Conservation (phyloP, 164 flowering plant genomes). For the Sedum album region DNA sequence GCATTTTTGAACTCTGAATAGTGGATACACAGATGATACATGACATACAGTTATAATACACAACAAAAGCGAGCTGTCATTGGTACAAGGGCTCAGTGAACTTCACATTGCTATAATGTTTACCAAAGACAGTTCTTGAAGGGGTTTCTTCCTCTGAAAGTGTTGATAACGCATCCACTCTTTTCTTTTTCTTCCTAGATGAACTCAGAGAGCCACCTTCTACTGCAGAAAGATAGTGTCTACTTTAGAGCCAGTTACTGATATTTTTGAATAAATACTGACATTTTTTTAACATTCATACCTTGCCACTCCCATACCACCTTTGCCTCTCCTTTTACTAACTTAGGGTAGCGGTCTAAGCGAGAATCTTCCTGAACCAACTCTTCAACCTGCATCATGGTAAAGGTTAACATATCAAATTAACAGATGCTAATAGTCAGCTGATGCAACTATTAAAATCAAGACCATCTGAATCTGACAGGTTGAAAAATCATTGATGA, state of each 20-base stretch:
- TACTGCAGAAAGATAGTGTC: slow-evolving; percentile 25
- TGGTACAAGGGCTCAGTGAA: no score
- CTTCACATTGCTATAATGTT: no score
- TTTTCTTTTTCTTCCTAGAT: slow-evolving; percentile 32
- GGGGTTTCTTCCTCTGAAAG: not conserved
- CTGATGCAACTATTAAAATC: no score
- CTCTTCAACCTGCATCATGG: slow-evolving; percentile 56
- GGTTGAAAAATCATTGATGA: no score
- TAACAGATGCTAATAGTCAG: not conserved
- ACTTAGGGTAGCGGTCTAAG: slow-evolving; percentile 70
- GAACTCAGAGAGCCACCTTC: slow-evolving; percentile 79
- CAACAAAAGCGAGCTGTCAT: no score
- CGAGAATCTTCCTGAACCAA: slow-evolving; percentile 91
- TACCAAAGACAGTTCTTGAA: not conserved
- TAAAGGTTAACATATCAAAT: not conserved
- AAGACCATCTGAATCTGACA: no score
- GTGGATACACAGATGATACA: no score
- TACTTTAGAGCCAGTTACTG: not conserved
- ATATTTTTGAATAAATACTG: not conserved
- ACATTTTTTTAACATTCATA: slow-evolving; percentile 17
- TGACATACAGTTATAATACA: no score
- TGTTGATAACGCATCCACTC: no score
- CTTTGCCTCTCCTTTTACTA: slow-evolving; percentile 87
- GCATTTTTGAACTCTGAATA: no score
- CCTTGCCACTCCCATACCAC: slow-evolving; percentile 99